Evolutionary conservation across 2,329 filamentous ascomycete genomes (phyloP), one percentile per base, ranked within the genome.

Genomic region (Coniella vitis): DNA sequence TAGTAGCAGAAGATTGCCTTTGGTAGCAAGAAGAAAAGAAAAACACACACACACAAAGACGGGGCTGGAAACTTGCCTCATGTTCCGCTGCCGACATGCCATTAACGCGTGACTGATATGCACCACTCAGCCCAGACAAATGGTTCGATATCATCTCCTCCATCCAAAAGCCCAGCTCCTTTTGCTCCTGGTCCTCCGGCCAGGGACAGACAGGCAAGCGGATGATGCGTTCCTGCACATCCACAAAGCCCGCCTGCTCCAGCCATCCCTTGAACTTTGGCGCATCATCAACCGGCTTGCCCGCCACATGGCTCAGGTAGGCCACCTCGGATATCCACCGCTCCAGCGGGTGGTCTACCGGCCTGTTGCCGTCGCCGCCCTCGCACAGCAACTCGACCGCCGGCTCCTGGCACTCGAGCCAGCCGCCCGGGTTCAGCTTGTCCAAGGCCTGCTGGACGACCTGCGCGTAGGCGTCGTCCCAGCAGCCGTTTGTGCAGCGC

Each of bases 171-270:
- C 73, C 73, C 4, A 75, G 53, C 13, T 69, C 64, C 56, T 69
- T 73, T 43, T 71, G 62, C 17, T 58, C 56, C 36, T 65, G 63
- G 40, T 74, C 65, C 54, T 69, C 72, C 0, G 78, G 66, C 79
- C 78, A 81, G 4, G 66, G 64, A 31, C 76, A 78, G 40, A 75
- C 65, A 0, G 78, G 78, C 34, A 80, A 64, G 58, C 75, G 79
- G 60, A 75, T 76, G 1, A 75, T 57, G 19, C 63, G 65, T 58
- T 81, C 69, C 25, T 72, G 67, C 12, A 81, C 69, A 46, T 81
- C 74, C 7, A 75, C 69, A 53, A 81, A 81, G 0, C 78, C 78
- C 2, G 70, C 74, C 21, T 72, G 68, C 39, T 68, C 58, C 54
- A 69, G 70, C 37, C 67, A 63, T 16, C 63, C 57, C 47, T 63